These are phyloP conservation scores for Mycena vulgaris DNA, from an alignment of 768 basidiomycete genomes.

Conservation along the genomic window DNA sequence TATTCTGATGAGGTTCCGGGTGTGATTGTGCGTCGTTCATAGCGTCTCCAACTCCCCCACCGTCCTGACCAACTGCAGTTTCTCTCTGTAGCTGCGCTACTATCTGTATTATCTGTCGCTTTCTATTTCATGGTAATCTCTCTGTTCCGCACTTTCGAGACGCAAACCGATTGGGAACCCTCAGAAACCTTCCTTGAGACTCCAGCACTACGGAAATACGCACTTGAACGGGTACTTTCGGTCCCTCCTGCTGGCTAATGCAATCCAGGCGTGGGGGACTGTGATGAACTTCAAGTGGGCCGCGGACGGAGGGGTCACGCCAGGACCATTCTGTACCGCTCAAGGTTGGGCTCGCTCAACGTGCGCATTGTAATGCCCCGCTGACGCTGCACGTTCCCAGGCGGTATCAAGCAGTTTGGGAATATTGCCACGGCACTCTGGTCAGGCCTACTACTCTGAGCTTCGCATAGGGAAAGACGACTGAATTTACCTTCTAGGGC, in stretches of 20 bases:
- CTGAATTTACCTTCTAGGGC: slow-evolving; percentile 49
- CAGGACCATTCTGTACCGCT: slow-evolving; percentile 40
- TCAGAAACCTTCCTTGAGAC: slow-evolving; percentile 34
- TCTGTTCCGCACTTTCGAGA: background rate
- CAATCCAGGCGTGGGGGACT: slow-evolving; percentile 46
- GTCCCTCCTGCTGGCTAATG: slow-evolving; percentile 47
- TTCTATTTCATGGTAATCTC: slow-evolving; percentile 28
- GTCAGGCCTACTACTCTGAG: slow-evolving; percentile 35
- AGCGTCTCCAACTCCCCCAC: background rate
- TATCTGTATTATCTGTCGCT: slow-evolving; percentile 21
- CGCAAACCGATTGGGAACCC: background rate
- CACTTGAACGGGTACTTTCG: slow-evolving; percentile 47
- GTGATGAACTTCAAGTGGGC: slow-evolving; percentile 49
- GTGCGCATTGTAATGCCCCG: background rate
- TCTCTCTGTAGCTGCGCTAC: slow-evolving; percentile 4
- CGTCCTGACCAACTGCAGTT: slow-evolving; percentile 7
- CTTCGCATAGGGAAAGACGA: background rate
- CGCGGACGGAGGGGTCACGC: slow-evolving; percentile 37
- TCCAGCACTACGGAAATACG: slow-evolving; percentile 40
- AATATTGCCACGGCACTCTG: slow-evolving; percentile 59
- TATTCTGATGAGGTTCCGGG: slow-evolving; percentile 20
- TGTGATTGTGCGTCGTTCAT: slow-evolving; percentile 19
- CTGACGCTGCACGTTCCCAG: slow-evolving; percentile 32
- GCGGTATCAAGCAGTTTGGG: slow-evolving; percentile 58
- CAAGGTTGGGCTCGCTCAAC: slow-evolving; percentile 42